Conservation (phyloP, 495 filamentous ascomycete species). For the Penicillium lividum region DNA sequence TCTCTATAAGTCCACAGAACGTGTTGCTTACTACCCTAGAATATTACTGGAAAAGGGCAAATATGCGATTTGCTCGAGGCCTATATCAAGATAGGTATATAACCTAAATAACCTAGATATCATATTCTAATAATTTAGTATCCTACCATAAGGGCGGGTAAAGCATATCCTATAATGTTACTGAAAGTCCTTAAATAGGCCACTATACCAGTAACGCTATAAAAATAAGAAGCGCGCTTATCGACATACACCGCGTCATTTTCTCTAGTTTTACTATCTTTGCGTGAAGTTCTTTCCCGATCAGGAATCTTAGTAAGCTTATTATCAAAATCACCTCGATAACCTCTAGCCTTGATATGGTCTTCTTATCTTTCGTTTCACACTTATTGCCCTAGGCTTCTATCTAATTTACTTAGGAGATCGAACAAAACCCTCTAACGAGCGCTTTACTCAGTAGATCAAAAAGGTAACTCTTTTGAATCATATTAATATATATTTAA, state of each 20-base stretch:
- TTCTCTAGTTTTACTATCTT: constrained; percentile 25
- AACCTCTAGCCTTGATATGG: constrained; percentile 18
- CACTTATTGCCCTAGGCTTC: constrained; percentile 13
- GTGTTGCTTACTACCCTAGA: constrained; percentile 19
- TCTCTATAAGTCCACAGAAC: constrained; percentile 20
- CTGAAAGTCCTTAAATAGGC: constrained; percentile 18
- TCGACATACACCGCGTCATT: constrained; percentile 15
- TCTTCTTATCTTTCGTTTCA: constrained; percentile 24
- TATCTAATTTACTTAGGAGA: constrained; percentile 22
- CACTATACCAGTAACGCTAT: constrained; percentile 25
- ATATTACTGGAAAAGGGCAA: constrained; percentile 11
- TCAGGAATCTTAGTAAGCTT: constrained; percentile 9
- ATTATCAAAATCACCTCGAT: constrained; percentile 18
- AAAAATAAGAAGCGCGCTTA: constrained; percentile 25
- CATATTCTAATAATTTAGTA: constrained; percentile 14
- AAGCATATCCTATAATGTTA: constrained; percentile 28
- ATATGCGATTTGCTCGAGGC: constrained; percentile 14
- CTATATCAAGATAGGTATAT: constrained; percentile 11
- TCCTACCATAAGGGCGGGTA: constrained; percentile 12
- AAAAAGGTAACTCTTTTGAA: constrained; percentile 20
- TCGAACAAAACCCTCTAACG: constrained; percentile 7
- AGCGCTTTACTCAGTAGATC: constrained; percentile 20
- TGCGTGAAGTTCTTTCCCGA: constrained; percentile 12
- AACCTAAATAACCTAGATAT: neutral
- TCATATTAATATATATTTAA: constrained; percentile 15